Evolutionary conservation across 352 stramenopile genomes (phyloP).

Genomic region (Thalassiosira exigua): DNA sequence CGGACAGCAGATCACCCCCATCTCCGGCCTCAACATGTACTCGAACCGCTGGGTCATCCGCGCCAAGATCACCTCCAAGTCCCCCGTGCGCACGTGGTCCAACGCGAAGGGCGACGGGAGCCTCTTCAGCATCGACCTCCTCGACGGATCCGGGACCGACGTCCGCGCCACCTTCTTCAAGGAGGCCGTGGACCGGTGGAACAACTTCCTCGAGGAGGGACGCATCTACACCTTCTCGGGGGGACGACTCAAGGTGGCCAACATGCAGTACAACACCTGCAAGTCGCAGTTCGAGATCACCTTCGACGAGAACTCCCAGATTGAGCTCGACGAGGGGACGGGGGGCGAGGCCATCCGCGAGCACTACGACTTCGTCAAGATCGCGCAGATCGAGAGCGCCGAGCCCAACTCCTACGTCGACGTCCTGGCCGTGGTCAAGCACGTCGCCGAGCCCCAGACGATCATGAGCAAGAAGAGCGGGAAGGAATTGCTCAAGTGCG

Average conservation of each 20-base stretch:
- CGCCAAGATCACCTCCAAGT: conserved; percentile 89
- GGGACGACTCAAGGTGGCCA: conserved; percentile 96
- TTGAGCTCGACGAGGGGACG: conserved; percentile 90
- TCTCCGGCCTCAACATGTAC: conserved; percentile 93
- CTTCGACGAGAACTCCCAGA: conserved; percentile 95
- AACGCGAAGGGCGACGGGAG: conserved; percentile 96
- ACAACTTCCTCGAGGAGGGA: conserved; percentile 89
- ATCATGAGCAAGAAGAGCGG: conserved; percentile 93
- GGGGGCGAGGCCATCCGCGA: conserved; percentile 88
- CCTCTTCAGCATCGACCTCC: conserved; percentile 95
- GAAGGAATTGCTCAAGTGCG: conserved; percentile 94
- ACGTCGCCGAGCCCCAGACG: conserved; percentile 89
- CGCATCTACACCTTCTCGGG: conserved; percentile 94
- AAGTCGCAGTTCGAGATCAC: conserved; percentile 98
- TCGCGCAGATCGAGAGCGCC: conserved; percentile 90
- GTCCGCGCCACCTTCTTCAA: conserved; percentile 99
- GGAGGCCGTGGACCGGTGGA: conserved; percentile 97
- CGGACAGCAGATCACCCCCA: conserved; percentile 76
- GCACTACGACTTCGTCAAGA: conserved; percentile 92
- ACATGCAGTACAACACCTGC: conserved; percentile 96
- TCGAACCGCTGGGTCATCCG: conserved; percentile 95
- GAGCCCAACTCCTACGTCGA: conserved; percentile 91
- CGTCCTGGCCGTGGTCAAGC: conserved; percentile 95
- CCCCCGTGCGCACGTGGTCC: conserved; percentile 93
- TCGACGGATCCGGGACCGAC: conserved; percentile 94